Conservation (phyloP, 2,329 filamentous ascomycete species). For the Aspergillus tamarii region DNA sequence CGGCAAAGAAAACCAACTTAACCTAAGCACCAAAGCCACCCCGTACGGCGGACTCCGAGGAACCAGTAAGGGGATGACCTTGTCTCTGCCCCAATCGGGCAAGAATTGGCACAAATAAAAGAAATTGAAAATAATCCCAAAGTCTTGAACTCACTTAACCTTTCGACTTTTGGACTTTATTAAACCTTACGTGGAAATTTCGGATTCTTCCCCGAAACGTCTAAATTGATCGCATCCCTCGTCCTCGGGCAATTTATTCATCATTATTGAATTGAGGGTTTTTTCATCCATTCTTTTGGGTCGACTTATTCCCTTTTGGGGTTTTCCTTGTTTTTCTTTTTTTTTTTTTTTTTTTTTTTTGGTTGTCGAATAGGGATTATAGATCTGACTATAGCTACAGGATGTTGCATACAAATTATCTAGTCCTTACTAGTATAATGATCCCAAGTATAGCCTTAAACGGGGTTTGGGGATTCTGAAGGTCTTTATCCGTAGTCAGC, state of each 20-base stretch:
- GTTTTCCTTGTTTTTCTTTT: slow-evolving; percentile 5
- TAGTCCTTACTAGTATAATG: background rate
- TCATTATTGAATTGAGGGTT: slow-evolving; percentile 13
- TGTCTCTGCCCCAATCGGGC: background rate
- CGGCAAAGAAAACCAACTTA: background rate
- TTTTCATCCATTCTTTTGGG: slow-evolving; percentile 22
- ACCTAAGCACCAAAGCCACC: background rate
- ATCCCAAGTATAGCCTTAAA: background rate
- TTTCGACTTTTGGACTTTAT: slow-evolving; percentile 10
- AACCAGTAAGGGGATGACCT: background rate
- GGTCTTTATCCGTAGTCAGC: background rate
- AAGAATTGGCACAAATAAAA: background rate
- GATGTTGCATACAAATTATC: background rate
- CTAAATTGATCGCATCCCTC: slow-evolving; percentile 8
- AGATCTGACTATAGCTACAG: slow-evolving; percentile 7
- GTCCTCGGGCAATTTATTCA: slow-evolving; percentile 13
- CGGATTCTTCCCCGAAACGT: slow-evolving; percentile 6
- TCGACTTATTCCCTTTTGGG: slow-evolving; percentile 9
- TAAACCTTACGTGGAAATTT: slow-evolving; percentile 7
- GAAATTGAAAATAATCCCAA: background rate
- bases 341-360: background rate
- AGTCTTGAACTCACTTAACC: background rate
- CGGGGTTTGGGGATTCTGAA: background rate
- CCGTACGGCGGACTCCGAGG: background rate
- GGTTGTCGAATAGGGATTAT: background rate